These are phyloP conservation scores for Curvularia verruculosa DNA, from an alignment of 2,329 filamentous ascomycete genomes.

Conservation along the genomic window DNA sequence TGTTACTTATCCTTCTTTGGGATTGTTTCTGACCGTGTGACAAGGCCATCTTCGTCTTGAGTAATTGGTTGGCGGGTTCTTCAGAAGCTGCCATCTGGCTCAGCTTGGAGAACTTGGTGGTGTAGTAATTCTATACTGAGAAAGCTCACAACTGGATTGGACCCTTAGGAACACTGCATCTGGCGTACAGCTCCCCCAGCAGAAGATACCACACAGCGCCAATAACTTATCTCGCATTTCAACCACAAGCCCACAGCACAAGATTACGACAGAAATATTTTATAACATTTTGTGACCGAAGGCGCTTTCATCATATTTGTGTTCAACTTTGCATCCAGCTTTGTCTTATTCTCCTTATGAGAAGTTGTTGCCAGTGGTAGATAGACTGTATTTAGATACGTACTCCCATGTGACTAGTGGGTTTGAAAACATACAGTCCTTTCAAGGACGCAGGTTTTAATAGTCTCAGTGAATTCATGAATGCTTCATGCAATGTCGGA, in stretches of 20 bases:
- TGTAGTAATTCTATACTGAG: slow-evolving; percentile 49
- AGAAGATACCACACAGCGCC: slow-evolving; percentile 35
- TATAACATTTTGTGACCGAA: slow-evolving; percentile 25
- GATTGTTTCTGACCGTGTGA: slow-evolving; percentile 1
- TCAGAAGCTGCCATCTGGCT: slow-evolving; percentile 34
- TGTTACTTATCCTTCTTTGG: background rate
- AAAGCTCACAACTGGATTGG: slow-evolving; percentile 43
- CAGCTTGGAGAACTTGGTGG: slow-evolving; percentile 35
- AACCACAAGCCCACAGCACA: slow-evolving; percentile 51
- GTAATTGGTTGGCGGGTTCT: slow-evolving; percentile 24
- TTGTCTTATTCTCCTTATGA: slow-evolving; percentile 17
- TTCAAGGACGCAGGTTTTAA: slow-evolving; percentile 6
- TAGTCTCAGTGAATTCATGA: slow-evolving; percentile 3
- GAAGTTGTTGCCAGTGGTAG: slow-evolving; percentile 16
- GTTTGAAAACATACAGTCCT: background rate
- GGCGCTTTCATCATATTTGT: slow-evolving; percentile 24
- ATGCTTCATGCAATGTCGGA: slow-evolving; percentile 8
- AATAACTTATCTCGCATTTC: slow-evolving; percentile 47
- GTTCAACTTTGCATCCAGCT: slow-evolving; percentile 26
- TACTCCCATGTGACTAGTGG: background rate
- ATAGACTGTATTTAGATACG: background rate
- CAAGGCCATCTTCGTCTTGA: slow-evolving; percentile 46
- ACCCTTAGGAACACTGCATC: slow-evolving; percentile 51
- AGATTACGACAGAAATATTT: slow-evolving; percentile 46
- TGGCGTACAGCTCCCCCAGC: slow-evolving; percentile 53